These are phyloP conservation scores for Acacia concinna DNA, from an alignment of 331 rosid species.

Conservation along the genomic window DNA sequence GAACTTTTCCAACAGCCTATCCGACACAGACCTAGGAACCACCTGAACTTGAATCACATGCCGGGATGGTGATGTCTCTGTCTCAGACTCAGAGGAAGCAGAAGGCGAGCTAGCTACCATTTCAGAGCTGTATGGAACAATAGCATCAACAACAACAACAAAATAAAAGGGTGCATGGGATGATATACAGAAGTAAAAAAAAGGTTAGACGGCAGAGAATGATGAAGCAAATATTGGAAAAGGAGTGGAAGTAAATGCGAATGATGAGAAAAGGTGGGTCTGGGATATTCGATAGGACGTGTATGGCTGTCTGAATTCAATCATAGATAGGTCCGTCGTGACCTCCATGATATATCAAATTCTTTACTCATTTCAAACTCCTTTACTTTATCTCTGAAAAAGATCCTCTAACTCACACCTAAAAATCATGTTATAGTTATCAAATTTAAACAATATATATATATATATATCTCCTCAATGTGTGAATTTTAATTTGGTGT, in stretches of 20 bases:
- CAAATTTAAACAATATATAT: neutral
- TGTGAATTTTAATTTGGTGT: neutral
- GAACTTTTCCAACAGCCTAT: slow-evolving; percentile 61
- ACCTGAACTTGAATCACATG: slow-evolving; percentile 54
- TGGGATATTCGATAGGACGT: slow-evolving; percentile 57
- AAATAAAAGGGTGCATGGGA: slow-evolving; percentile 17
- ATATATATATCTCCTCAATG: neutral
- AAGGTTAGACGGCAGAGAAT: slow-evolving; percentile 17
- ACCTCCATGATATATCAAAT: slow-evolving; percentile 35
- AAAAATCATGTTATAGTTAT: neutral
- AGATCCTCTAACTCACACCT: neutral
- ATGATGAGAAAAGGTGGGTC: slow-evolving; percentile 31
- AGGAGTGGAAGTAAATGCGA: slow-evolving; percentile 25
- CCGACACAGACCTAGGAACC: slow-evolving; percentile 60
- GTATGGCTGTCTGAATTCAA: slow-evolving; percentile 59
- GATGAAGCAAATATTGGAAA: slow-evolving; percentile 29
- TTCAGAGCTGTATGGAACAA: slow-evolving; percentile 2
- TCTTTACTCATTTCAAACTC: neutral
- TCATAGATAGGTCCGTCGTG: slow-evolving; percentile 69
- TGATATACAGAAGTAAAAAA: slow-evolving; percentile 16
- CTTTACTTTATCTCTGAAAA: neutral
- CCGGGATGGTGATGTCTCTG: neutral
- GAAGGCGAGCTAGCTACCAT: slow-evolving; percentile 34
- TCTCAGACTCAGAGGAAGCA: slow-evolving; percentile 2
- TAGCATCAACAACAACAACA: too few species aligned